Evolutionary conservation across 495 filamentous ascomycete genomes (phyloP), one percentile per base, ranked within the genome.

Genomic region (Amorphotheca resinae): DNA sequence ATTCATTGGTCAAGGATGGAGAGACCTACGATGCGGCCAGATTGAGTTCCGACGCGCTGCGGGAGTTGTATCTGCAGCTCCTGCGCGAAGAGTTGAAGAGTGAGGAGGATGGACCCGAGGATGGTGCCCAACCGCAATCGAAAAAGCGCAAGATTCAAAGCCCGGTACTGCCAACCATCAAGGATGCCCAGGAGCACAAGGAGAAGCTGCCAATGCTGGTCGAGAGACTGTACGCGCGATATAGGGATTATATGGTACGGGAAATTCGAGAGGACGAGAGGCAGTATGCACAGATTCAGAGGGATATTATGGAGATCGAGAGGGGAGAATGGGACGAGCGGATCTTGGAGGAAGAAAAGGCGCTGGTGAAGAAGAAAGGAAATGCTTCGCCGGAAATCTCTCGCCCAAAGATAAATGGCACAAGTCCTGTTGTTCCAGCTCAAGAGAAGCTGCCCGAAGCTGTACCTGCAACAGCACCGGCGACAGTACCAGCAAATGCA

Each of bases 211-310:
- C 82, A 9, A 67, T 69, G 2, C 55, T 93, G 4, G 73, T 87
- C 22, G 67, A 74, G 30, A 76, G 80, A 44, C 64, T 94, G 6
- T 89, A 93, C 52, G 68, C 76, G 11, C 63, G 73, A 43, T 95
- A 94, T 55, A 70, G 77, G 38, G 75, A 78, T 25, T 59, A 77
- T 32, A 68, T 79, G 14, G 72, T 84, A 3, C 59, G 64, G 34
- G 70, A 80, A 51, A 88, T 98, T 44, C 68, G 70, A 45, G 73
- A 80, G 28, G 77, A 89, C 45, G 91, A 95, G 64, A 68, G 64
- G 36, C 63, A 66, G 38, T 88, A 77, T 57, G 70, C 71, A 4
- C 56, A 68, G 17, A 63, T 91, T 22, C 65, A 74, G 42, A 59
- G 65, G 12, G 86, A 95, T 42, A 71, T 89, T 40, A 64, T 69